Evolutionary conservation across 2,329 filamentous ascomycete species (phyloP).

Genomic region (Colletotrichum caudatum): DNA sequence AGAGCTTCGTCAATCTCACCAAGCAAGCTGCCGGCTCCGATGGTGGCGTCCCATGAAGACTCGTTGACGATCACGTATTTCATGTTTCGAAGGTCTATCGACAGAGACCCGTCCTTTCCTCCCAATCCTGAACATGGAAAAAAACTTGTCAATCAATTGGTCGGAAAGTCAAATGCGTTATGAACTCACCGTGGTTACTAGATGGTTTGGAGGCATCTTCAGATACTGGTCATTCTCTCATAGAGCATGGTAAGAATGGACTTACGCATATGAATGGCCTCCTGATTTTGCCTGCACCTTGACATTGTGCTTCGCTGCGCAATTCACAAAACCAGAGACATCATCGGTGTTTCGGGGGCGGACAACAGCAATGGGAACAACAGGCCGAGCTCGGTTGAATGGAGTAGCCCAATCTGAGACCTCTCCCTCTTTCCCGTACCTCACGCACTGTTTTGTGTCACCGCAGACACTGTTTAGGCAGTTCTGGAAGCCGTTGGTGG

Average conservation of each 20-base stretch:
- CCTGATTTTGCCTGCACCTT: not conserved
- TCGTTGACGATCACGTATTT: not conserved
- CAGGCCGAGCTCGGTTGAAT: not conserved
- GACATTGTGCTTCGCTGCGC: not conserved
- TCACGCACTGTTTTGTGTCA: not conserved
- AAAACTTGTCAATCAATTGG: not conserved
- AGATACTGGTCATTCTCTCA: too few relatives aligned
- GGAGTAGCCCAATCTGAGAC: not conserved
- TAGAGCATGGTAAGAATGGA: too few relatives aligned
- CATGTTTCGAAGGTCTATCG: not conserved
- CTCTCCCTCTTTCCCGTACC: not conserved
- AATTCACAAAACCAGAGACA: not conserved
- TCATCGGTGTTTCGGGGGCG: not conserved
- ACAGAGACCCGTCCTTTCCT: not conserved
- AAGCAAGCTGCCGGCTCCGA: not conserved
- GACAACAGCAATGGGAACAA: not conserved
- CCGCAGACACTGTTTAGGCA: not conserved
- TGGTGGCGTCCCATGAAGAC: not conserved
- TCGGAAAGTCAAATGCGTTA: rapidly evolving
- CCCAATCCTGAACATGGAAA: not conserved
- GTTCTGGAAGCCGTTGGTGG: not conserved
- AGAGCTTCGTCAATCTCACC: not conserved
- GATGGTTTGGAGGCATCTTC: not conserved
- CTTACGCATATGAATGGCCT: not conserved
- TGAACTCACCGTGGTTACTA: not conserved